Base-by-base conservation (phyloP, 129 eudicot species). In the Helianthus tuberosus region DNA sequence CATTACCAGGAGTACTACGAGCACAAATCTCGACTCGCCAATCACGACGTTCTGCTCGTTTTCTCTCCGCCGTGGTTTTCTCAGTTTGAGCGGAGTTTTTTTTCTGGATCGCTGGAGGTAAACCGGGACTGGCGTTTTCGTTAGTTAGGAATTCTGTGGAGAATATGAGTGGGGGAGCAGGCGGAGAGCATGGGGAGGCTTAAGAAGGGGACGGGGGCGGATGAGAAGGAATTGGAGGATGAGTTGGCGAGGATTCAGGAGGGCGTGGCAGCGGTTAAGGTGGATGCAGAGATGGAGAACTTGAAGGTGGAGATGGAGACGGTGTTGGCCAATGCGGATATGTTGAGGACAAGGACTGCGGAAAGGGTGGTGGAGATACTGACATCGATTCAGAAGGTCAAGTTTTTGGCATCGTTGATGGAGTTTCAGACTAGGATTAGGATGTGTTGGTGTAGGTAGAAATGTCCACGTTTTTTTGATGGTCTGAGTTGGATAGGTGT, bases 41-140 rank as follows among this genome's bases (percentile, higher is more conserved):
- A 75, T 50, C 47, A 53, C 2, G 79, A 88, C 66, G 85, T 82
- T 0, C 83, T 80, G 48, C 47, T 81, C 1, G 80, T 78, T 0
- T 85, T 88, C 49, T 71, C 88, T 1, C 90, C 94, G 11, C 74
- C 88, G 14, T 88, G 94, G 94, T 83, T 80, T 47, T 74, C 94
- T 27, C 47, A 85, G 3, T 75, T 88, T 2, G 94, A 88, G 13
- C 68, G 78, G 51, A 73, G 81, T 62, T 78, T 88, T 20, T 20
- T 16, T 75, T 88, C 29, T 88, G 94, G 94, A 83, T 88, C 4
- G 86, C 86, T 3, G 94, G 94, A 27, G 80, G 77, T 71, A 85
- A 83, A 25, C 94, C 94, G 8, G 83, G 64, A n/a, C 41, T 88
- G 8, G 74, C 78, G 27, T 77, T 86, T 27, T 73, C 53, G 13